A percentile compares a stretch with the other conserved stretches of the same genome.
These are phyloP conservation scores for Rubia tinctorum DNA, from an alignment of 305 asterid genomes.

Conservation along the genomic window DNA sequence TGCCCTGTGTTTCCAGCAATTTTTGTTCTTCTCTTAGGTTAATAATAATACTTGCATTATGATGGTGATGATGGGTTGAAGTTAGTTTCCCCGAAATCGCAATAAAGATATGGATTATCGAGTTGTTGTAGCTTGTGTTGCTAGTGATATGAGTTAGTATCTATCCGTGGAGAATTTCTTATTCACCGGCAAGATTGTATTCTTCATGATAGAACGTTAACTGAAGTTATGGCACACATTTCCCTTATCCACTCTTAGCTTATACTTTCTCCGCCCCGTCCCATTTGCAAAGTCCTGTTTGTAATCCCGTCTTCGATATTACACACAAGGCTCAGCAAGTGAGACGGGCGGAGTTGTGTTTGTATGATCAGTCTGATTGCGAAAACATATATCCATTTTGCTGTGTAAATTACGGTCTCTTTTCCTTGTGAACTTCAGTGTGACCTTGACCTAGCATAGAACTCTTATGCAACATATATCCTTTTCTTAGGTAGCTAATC, in stretches of 20 bases:
- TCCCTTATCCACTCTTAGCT: not conserved
- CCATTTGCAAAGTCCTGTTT: not conserved
- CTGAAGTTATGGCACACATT: not conserved
- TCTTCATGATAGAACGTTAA: not conserved
- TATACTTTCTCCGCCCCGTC: not conserved
- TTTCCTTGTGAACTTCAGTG: not conserved
- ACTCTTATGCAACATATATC: not conserved
- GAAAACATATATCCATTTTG: not conserved
- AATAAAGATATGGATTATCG: not conserved
- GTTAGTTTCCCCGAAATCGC: not conserved
- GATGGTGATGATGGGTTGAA: not conserved
- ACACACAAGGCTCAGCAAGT: not conserved
- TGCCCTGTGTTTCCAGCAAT: constrained; percentile 3
- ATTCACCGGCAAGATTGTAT: constrained; percentile 3
- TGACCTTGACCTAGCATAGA: not conserved
- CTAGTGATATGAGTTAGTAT: not conserved
- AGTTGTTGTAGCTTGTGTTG: not conserved
- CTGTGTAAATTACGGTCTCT: not conserved
- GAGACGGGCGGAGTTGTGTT: not conserved
- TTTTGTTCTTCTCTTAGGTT: not conserved
- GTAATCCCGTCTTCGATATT: not conserved
- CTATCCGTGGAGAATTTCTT: not conserved
- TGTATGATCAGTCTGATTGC: not conserved
- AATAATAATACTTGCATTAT: not conserved
- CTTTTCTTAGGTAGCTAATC: too few species aligned